These are phyloP conservation scores for Poteriospumella lacustris DNA, from an alignment of 108 stramenopile species.

Conservation along the genomic window DNA sequence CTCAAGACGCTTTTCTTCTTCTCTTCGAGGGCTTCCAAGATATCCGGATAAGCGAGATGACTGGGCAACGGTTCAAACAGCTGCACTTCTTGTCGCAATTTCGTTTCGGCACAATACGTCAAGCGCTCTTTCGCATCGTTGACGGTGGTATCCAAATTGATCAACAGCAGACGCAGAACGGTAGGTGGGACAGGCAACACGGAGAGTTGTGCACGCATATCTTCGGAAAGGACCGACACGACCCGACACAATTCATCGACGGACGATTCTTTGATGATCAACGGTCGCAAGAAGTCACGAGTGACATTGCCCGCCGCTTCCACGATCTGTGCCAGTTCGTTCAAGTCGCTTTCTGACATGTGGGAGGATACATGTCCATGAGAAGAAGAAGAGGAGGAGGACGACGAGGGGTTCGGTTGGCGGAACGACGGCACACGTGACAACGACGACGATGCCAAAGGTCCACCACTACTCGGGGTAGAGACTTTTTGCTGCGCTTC, in stretches of 20 bases:
- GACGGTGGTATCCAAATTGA: not conserved
- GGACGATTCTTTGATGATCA: slow-evolving; percentile 9
- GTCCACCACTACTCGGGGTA: too few relatives aligned
- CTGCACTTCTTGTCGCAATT: not conserved
- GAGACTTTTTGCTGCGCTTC: too few relatives aligned
- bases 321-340: not conserved
- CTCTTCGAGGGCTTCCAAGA: not conserved
- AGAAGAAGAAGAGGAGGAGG: too few relatives aligned
- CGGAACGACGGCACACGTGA: too few relatives aligned
- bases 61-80: slow-evolving; percentile 19
- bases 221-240: not conserved
- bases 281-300: not conserved
- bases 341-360: too few relatives aligned
- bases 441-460: too few relatives aligned
- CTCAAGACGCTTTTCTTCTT: too few relatives aligned
- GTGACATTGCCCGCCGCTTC: not conserved
- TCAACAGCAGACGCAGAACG: not conserved
- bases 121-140: slow-evolving; percentile 12
- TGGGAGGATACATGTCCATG: too few relatives aligned
- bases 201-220: not conserved
- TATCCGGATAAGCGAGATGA: slow-evolving; percentile 10
- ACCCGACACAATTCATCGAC: slow-evolving; percentile 1
- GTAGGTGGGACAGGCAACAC: not conserved
- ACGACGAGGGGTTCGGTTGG: too few relatives aligned
- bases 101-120: not conserved